Conservation (phyloP, 176 grass and related monocot genomes). For the Tillandsia leiboldiana region DNA sequence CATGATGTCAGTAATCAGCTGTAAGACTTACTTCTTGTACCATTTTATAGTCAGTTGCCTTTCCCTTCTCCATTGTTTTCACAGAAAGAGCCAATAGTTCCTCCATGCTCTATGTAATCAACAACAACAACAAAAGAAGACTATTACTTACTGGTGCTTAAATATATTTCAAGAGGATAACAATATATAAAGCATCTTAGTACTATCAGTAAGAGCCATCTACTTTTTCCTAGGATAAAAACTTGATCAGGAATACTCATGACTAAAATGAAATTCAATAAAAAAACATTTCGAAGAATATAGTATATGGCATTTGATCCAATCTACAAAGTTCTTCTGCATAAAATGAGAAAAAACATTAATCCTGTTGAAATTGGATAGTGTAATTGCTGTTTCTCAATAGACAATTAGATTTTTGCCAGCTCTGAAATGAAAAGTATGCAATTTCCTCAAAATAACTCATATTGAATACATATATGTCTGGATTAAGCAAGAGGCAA, state of each 20-base stretch:
- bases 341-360: too few species aligned
- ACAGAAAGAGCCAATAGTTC: slow-evolving; percentile 62
- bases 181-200: background rate
- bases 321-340: too few species aligned
- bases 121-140: slow-evolving; percentile 1
- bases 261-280: too few species aligned
- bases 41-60: slow-evolving; percentile 20
- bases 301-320: too few species aligned
- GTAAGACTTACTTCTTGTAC: slow-evolving; percentile 31
- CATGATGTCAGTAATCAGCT: background rate
- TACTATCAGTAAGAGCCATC: too few species aligned
- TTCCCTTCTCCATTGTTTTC: slow-evolving; percentile 38
- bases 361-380: too few species aligned
- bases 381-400: too few species aligned
- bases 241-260: too few species aligned
- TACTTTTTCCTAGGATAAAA: too few species aligned
- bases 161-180: background rate
- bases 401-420: too few species aligned
- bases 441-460: background rate
- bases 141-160: background rate
- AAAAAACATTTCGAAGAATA: too few species aligned
- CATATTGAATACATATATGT: background rate
- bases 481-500: background rate
- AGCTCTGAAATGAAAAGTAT: background rate
- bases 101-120: slow-evolving; percentile 63